Base-by-base conservation (phyloP, 345 rosid species). In the Eutrema heterophyllum region DNA sequence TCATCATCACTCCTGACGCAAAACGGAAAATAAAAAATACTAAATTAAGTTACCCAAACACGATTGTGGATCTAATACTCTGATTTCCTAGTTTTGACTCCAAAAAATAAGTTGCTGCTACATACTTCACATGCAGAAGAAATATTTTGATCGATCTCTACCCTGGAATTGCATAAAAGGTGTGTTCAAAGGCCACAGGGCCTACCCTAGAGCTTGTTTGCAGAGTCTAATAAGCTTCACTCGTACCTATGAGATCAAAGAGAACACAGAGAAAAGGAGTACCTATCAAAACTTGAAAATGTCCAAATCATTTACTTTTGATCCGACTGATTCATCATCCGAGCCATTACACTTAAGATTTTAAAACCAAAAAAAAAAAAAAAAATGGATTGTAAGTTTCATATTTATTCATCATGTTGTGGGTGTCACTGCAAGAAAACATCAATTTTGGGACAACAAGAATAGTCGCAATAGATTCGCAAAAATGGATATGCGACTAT, bases 1-100 rank as follows among this genome's bases (percentile, higher is more conserved):
- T 91, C 91, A n/a, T 87, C 92, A 51, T 92, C 92, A 70, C 89
- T 90, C 88, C 97, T 89, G 75, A 71, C 54, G 70, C 76, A 53
- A n/a, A 24, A 76, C 73, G 66, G 46, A 38, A 35, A 69, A 21
- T 1, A 43, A 39, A 41, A 40, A 55, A 6, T 1, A 16, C 64
- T 18, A 32, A 44, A 67, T 2, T 1, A 32, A 67, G 62, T 69
- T 38, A 62, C 33, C 39, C 32, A 35, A 61, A 69, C 38, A 45
- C 11, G 3, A 13, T 9, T 44, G 64, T 43, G 73, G 67, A 15
- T 40, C 62, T 10, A 9, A 30, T 21, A 49, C 35, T 18, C 60
- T 67, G 16, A 40, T 57, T 57, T 66, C 53, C 72, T 65, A 57
- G 16, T 32, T 67, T 58, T 53, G 5, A 67, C 63, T 67, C 32